A percentile compares a stretch with the other conserved stretches of the same genome.
These are phyloP conservation scores for Citrus unshiu DNA, from an alignment of 345 rosid genomes.

Conservation along the genomic window DNA sequence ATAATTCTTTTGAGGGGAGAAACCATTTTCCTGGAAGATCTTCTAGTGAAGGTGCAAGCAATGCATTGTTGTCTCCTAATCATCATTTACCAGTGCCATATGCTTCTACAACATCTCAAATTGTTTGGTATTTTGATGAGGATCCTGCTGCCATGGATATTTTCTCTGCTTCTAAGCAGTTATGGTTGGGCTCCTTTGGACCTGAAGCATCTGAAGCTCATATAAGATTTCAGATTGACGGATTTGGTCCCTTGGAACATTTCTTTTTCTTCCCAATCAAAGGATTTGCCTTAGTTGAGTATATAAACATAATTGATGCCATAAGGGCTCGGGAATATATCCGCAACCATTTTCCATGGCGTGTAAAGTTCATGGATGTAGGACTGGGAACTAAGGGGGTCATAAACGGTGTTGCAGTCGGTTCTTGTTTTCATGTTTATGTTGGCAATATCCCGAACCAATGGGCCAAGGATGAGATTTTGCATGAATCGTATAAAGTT, in stretches of 20 bases:
- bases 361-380: conserved; percentile 74
- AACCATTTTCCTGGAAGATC: conserved; percentile 42
- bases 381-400: conserved; percentile 83
- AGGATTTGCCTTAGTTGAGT: conserved; percentile 87
- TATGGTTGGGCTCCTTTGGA: conserved; percentile 80
- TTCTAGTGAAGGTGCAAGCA: conserved; percentile 25
- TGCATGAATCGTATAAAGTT: conserved; percentile 85
- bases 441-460: conserved; percentile 74
- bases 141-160: conserved; percentile 71
- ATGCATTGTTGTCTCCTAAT: conserved; percentile 53
- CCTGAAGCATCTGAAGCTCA: conserved; percentile 79
- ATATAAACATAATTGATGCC: conserved; percentile 83
- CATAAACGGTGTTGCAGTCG: conserved; percentile 74
- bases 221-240: conserved; percentile 79
- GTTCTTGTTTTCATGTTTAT: conserved; percentile 75
- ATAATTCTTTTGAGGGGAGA: conserved; percentile 66
- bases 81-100: conserved; percentile 39
- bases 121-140: conserved; percentile 77
- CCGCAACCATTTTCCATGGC: conserved; percentile 76
- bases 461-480: conserved; percentile 84
- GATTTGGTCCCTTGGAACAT: conserved; percentile 77
- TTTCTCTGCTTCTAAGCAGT: conserved; percentile 79
- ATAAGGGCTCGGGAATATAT: conserved; percentile 84
- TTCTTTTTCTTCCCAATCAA: conserved; percentile 69
- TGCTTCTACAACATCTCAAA: conserved; percentile 44